phyloP scores from a whole-genome alignment of 192 early-diverging fungal genomes.

The Coemansia sp. region DNA sequence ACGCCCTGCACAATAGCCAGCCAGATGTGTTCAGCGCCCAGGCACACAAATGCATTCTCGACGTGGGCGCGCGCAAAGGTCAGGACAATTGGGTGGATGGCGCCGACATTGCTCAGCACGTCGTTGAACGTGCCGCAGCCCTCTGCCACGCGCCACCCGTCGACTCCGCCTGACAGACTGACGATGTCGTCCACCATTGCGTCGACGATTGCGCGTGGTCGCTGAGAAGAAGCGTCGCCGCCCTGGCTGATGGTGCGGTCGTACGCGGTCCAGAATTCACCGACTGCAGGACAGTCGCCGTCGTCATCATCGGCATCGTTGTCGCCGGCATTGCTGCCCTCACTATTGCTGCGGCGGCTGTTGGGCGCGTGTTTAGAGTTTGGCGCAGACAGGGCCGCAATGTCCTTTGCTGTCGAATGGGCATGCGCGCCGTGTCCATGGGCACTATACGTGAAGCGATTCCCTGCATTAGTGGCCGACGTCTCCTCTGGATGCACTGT shows the following conservation, averaged over 20 bases:
- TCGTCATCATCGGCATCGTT: not conserved
- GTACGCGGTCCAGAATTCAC: constrained; percentile 28
- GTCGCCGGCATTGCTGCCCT: not conserved
- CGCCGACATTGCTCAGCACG: constrained; percentile 23
- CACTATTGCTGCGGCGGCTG: not conserved
- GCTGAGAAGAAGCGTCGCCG: not conserved
- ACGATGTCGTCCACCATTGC: constrained; percentile 40
- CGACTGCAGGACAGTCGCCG: not conserved
- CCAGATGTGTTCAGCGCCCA: constrained; percentile 49
- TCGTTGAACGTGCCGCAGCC: constrained; percentile 45
- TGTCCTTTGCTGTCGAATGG: not conserved
- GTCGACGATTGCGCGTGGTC: constrained; percentile 25
- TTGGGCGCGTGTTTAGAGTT: not conserved
- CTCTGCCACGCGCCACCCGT: constrained; percentile 39
- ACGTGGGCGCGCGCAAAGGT: constrained; percentile 39
- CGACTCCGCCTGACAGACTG: constrained; percentile 6
- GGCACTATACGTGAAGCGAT: constrained; percentile 5
- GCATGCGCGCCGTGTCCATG: not conserved
- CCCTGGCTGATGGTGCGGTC: constrained; percentile 39
- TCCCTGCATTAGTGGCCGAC: not conserved
- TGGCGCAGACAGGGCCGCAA: not conserved
- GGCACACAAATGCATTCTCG: constrained; percentile 17
- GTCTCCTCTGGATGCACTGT: not conserved
- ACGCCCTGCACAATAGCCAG: constrained; percentile 39
- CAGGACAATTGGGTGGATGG: constrained; percentile 41